phyloP scores from a whole-genome alignment of 106 monocot species.

The Apostasia shenzhenica region DNA sequence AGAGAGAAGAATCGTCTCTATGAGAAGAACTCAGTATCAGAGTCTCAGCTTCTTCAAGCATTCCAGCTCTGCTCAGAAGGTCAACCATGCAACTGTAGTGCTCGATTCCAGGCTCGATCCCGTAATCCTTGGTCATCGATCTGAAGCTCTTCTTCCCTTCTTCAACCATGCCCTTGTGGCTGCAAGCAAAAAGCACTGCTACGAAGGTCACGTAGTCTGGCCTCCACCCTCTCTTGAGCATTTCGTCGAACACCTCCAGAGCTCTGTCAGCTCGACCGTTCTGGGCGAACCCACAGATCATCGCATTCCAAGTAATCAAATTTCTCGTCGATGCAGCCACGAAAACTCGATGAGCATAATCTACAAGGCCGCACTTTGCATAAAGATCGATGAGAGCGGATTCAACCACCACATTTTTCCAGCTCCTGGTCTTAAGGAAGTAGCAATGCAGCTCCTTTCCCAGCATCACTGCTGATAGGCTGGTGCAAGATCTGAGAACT shows the following conservation, averaged over 20 bases:
- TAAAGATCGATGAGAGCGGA: conserved; percentile 84
- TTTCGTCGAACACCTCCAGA: conserved; percentile 50
- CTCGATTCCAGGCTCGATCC: conserved; percentile 52
- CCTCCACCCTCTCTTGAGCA: conserved; percentile 38
- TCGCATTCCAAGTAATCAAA: conserved; percentile 83
- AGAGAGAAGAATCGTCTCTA: conserved; percentile 55
- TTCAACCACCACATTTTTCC: conserved; percentile 57
- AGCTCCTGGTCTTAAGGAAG: conserved; percentile 39
- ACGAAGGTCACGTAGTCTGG: conserved; percentile 84
- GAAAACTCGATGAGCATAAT: conserved; percentile 53
- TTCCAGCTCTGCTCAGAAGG: conserved; percentile 65
- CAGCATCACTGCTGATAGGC: conserved; percentile 32
- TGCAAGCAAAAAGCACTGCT: conserved; percentile 81
- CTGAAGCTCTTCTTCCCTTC: conserved; percentile 53
- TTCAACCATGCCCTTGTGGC: conserved; percentile 65
- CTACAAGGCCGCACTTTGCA: conserved; percentile 70
- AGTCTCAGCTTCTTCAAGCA: conserved; percentile 80
- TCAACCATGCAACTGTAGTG: conserved; percentile 93
- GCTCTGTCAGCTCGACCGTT: conserved; percentile 54
- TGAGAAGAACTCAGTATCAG: conserved; percentile 42
- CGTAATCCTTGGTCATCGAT: conserved; percentile 46
- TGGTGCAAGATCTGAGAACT: conserved; percentile 79
- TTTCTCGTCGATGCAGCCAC: conserved; percentile 25
- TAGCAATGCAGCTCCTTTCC: conserved; percentile 77
- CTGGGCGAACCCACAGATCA: conserved; percentile 76